Percentiles rank a stretch among this genome's conserved stretches.
Conservation (phyloP, 495 filamentous ascomycete genomes). For the Tricharina praecox region DNA sequence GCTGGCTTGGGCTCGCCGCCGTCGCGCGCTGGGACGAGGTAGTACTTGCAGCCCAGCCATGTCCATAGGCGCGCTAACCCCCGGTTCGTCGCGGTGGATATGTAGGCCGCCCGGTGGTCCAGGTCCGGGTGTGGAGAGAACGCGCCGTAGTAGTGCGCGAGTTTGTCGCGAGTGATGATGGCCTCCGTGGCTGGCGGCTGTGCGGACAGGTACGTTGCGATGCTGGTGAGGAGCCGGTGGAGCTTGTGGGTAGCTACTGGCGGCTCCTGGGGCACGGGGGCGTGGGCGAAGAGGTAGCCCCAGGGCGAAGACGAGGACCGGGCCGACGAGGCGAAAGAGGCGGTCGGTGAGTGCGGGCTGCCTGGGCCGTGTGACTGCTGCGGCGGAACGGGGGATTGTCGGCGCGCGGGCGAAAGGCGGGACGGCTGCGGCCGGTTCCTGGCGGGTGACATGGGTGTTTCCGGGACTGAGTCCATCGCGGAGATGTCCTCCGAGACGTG, state of each 20-base stretch:
- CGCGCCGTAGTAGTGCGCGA: background rate
- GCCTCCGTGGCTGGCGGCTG: background rate
- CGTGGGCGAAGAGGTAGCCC: background rate
- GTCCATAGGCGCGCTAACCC: background rate
- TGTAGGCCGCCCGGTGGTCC: background rate
- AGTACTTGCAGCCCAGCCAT: slow-evolving; percentile 2
- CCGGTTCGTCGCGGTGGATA: background rate
- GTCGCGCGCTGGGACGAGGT: background rate
- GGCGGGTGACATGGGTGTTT: too few relatives aligned
- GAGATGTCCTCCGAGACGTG: background rate
- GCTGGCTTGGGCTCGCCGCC: background rate
- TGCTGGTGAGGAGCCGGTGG: background rate
- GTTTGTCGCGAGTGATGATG: background rate
- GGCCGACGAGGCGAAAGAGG: background rate
- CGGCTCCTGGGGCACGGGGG: background rate
- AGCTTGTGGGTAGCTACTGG: background rate
- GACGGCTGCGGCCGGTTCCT: too few relatives aligned
- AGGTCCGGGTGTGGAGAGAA: background rate
- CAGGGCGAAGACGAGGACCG: background rate
- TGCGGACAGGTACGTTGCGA: background rate
- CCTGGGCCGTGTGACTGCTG: background rate
- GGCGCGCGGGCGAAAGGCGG: too few relatives aligned
- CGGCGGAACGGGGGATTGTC: too few relatives aligned
- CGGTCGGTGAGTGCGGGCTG: background rate
- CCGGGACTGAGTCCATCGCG: too few relatives aligned